These are phyloP conservation scores for Remersonia thermophila DNA, from an alignment of 2,329 filamentous ascomycete species.

Conservation along the genomic window DNA sequence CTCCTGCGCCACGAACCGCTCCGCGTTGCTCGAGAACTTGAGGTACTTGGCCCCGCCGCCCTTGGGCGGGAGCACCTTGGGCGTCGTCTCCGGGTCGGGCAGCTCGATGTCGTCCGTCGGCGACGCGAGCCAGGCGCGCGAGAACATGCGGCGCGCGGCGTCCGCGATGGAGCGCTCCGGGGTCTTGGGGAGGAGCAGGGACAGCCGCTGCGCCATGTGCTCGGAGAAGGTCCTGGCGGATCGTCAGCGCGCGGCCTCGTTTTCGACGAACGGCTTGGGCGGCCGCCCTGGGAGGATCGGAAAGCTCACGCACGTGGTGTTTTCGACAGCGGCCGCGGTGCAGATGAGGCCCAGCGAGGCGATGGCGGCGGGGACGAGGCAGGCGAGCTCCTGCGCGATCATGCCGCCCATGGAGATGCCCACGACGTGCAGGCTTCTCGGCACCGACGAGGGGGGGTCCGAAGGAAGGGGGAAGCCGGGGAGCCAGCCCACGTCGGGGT, in stretches of 20 bases:
- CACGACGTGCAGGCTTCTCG: slow-evolving; percentile 48
- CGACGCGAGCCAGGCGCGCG: slow-evolving; percentile 44
- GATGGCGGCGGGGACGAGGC: slow-evolving; percentile 39
- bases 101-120: slow-evolving; percentile 44
- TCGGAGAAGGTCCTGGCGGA: too few species aligned
- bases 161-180: slow-evolving; percentile 53
- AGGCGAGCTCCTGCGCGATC: slow-evolving; percentile 73
- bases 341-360: slow-evolving; percentile 46
- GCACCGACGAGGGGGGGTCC: slow-evolving; percentile 17
- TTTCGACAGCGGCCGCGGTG: slow-evolving; percentile 49
- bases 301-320: too few species aligned
- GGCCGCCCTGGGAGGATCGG: too few species aligned
- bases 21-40: slow-evolving; percentile 61
- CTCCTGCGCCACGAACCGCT: slow-evolving; percentile 73
- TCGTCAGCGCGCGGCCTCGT: too few species aligned
- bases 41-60: slow-evolving; percentile 25
- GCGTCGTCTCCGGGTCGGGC: slow-evolving; percentile 32
- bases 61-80: slow-evolving; percentile 22
- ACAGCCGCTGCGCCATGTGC: slow-evolving; percentile 46
- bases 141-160: slow-evolving; percentile 56
- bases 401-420: slow-evolving; percentile 83
- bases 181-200: slow-evolving; percentile 56
- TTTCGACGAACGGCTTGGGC: too few species aligned
- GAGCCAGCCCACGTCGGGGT: slow-evolving; percentile 51
- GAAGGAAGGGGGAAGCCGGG: slow-evolving; percentile 6